Evolutionary conservation across 2,329 filamentous ascomycete species (phyloP).

Genomic region (Microcera coccophila): DNA sequence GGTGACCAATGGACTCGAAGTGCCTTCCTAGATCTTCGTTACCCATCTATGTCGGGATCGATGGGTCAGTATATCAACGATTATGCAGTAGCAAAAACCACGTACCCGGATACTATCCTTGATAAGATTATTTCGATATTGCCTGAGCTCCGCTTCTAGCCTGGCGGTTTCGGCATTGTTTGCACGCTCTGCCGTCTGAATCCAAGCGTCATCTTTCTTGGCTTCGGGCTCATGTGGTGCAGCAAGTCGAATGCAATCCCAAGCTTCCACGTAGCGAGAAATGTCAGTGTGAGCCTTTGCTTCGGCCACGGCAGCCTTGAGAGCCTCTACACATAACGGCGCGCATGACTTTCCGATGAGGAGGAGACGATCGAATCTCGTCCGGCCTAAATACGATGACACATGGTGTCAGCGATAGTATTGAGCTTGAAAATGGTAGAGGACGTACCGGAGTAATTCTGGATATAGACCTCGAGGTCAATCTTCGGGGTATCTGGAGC

Average conservation of each 20-base stretch:
- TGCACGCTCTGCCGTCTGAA: conserved; percentile 60
- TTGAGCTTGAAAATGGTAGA: conserved; percentile 1
- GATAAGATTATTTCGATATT: conserved; percentile 94
- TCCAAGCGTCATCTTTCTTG: conserved; percentile 67
- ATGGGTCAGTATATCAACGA: neutral
- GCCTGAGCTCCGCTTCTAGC: conserved; percentile 81
- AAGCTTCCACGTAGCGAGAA: conserved; percentile 64
- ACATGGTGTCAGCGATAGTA: conserved; percentile 8
- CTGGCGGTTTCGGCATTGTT: conserved; percentile 68
- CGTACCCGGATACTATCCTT: conserved; percentile 89
- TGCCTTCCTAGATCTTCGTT: conserved; percentile 88
- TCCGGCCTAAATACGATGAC: conserved; percentile 57
- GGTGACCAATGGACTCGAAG: conserved; percentile 73
- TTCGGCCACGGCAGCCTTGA: conserved; percentile 71
- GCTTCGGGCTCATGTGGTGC: conserved; percentile 67
- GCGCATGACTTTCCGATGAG: conserved; percentile 77
- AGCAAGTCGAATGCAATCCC: conserved; percentile 59
- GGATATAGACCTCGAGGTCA: conserved; percentile 85
- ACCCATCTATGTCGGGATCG: conserved; percentile 65
- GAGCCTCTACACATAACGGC: conserved; percentile 71
- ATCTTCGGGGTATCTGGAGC: conserved; percentile 61
- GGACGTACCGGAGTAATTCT: conserved; percentile 74
- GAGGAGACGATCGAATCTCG: conserved; percentile 74
- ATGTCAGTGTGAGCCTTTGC: conserved; percentile 75
- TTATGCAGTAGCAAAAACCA: neutral